These are phyloP conservation scores for Macrophomina phaseolina DNA, from an alignment of 2,329 filamentous ascomycete species.

Conservation along the genomic window DNA sequence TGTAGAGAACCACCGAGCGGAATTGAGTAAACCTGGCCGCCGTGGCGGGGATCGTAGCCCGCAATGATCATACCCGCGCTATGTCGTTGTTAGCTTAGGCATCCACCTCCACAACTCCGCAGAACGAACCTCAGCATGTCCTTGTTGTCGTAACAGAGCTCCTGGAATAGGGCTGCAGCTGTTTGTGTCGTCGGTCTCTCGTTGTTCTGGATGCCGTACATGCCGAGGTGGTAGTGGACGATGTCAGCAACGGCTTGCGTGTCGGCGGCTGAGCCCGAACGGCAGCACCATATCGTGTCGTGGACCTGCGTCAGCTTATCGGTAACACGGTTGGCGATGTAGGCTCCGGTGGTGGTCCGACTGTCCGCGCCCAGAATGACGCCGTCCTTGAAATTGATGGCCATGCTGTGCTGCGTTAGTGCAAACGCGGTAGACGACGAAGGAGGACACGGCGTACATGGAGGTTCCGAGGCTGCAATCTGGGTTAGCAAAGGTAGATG, in stretches of 20 bases:
- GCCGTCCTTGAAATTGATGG: conserved; percentile 97
- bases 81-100: conserved; percentile 33
- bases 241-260: conserved; percentile 98
- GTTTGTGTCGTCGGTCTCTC: conserved; percentile 93
- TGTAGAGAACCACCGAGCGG: conserved; percentile 95
- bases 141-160: conserved; percentile 98
- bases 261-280: conserved; percentile 95
- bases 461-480: conserved; percentile 84
- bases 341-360: conserved; percentile 94
- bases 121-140: conserved; percentile 78
- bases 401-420: conserved; percentile 72
- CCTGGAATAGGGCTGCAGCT: conserved; percentile 94
- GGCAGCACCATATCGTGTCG: conserved; percentile 99
- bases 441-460: conserved; percentile 68
- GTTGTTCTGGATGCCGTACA: conserved; percentile 90
- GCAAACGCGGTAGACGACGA: conserved; percentile 31
- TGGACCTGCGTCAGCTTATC: conserved; percentile 99
- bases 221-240: conserved; percentile 92
- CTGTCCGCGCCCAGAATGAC: conserved; percentile 98
- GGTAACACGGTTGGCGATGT: conserved; percentile 98
- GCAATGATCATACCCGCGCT: conserved; percentile 98
- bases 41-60: conserved; percentile 94
- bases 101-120: background rate
- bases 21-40: conserved; percentile 97
- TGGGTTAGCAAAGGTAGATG: conserved; percentile 6